Base-by-base conservation (phyloP, 2,329 filamentous ascomycete species). In the Xylariaceae sp. region DNA sequence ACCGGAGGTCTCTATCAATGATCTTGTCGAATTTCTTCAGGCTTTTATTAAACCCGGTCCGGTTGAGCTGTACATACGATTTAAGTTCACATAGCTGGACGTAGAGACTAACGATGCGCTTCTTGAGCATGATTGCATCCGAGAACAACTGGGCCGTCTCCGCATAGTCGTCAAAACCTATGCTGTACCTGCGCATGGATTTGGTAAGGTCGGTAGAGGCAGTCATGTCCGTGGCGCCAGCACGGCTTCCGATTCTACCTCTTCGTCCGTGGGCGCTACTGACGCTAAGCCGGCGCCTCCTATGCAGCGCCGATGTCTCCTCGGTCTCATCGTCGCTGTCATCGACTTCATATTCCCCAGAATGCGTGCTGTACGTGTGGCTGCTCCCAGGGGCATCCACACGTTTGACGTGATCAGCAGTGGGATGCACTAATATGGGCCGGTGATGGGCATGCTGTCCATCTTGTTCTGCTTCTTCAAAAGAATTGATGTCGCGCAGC, bases 1-100 rank as follows among this genome's bases (percentile, higher is more conserved):
- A 76, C 61, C 92, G 91, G 51, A 97, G 76, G 63, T 86, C 86
- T 60, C 86, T 86, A 70, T 96, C 87, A 54, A 96, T 74, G 53
- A 88, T 97, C 77, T 99, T 99, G 78, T 99, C 94, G 67, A 94
- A 99, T 72, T 99, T 99, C 74, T 99, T 99, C 62, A 97, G 75
- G 0, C 95, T 92, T 73, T 99, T 99, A 66, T 86, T 84, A 73
- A 99, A 99, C 12, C 94, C 94, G 0, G 94, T 99, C 72, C 88
- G 88, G 78, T 99, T 99, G 58, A 99, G 83, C 74, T 97, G 92
- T 51, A 92, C 86, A 67, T 92, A 99, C 1, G 92, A 97, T 68
- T 96, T 95, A 65, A 99, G 82, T 71, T 96, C 94, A 73, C 92
- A 96, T 16, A 97, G 77, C 61, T 89, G 88, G 43, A 99, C 94